Evolutionary conservation across 805 yeast species (phyloP).

Genomic region (Wickerhamomyces alni): DNA sequence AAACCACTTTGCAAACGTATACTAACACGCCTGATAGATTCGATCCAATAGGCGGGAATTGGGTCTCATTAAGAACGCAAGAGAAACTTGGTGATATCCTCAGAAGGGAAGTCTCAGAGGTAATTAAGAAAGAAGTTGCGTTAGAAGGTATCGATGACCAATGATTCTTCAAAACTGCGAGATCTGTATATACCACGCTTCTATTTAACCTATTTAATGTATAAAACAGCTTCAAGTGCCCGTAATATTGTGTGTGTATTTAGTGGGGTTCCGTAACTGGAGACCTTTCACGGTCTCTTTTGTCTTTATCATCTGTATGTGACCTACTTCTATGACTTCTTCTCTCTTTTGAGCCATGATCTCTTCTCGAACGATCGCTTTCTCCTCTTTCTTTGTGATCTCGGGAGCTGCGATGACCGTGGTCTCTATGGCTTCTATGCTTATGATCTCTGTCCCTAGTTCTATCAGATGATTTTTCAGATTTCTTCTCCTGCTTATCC

Average conservation of each 20-base stretch:
- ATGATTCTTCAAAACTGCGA: too few species aligned
- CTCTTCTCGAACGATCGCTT: too few species aligned
- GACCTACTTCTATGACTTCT: too few species aligned
- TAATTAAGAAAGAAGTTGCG: constrained; percentile 20
- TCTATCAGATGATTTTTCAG: not conserved
- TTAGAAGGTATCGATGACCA: constrained; percentile 16
- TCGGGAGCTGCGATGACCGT: too few species aligned
- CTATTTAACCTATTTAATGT: too few species aligned
- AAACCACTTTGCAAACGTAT: not conserved
- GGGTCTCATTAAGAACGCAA: constrained; percentile 75
- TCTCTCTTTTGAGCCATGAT: too few species aligned
- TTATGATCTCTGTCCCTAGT: not conserved
- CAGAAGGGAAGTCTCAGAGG: constrained; percentile 40
- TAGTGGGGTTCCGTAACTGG: too few species aligned
- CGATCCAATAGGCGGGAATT: constrained; percentile 65
- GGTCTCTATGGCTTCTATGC: not conserved
- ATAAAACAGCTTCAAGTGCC: too few species aligned
- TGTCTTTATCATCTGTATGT: not conserved
- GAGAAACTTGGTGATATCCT: constrained; percentile 43
- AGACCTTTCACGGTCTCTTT: not conserved
- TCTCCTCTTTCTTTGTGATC: too few species aligned
- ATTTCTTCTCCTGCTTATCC: not conserved
- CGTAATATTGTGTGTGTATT: too few species aligned
- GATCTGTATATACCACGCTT: too few species aligned
- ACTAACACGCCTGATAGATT: constrained; percentile 32